Evolutionary conservation across 2,329 filamentous ascomycete species (phyloP).

Genomic region (Trichoderma oligosporum): DNA sequence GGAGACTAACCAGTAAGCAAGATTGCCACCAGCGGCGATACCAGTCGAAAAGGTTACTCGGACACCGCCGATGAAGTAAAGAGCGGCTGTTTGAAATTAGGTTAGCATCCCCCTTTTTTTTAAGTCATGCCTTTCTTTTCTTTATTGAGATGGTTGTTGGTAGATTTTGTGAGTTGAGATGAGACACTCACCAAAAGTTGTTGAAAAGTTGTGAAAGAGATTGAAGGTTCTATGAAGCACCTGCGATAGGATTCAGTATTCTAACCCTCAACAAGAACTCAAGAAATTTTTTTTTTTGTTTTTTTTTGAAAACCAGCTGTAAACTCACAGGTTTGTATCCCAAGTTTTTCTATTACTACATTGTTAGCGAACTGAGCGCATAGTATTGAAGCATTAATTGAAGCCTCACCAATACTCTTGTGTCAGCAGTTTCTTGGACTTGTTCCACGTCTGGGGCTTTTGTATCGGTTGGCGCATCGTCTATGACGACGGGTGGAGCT

Average conservation of each 20-base stretch:
- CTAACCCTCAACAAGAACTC: too few species aligned
- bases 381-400: background rate
- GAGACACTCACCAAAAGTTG: constrained; percentile 49
- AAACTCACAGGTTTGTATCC: constrained; percentile 28
- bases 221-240: constrained; percentile 55
- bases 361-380: background rate
- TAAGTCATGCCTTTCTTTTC: background rate
- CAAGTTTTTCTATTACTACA: constrained; percentile 23
- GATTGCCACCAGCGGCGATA: constrained; percentile 56
- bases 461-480: background rate
- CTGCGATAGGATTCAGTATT: constrained; percentile 35
- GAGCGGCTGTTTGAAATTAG: constrained; percentile 43
- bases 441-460: constrained; percentile 1
- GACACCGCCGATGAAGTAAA: constrained; percentile 59
- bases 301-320: too few species aligned
- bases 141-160: too few species aligned
- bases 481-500: background rate
- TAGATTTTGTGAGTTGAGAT: background rate
- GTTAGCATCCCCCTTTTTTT: background rate
- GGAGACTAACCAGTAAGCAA: constrained; percentile 53
- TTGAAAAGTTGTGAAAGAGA: constrained; percentile 56
- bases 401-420: background rate
- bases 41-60: constrained; percentile 60
- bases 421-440: constrained; percentile 2
- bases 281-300: background rate